phyloP scores from a whole-genome alignment of 1,284 basidiomycete species.

The Rhodotorula sp. region DNA sequence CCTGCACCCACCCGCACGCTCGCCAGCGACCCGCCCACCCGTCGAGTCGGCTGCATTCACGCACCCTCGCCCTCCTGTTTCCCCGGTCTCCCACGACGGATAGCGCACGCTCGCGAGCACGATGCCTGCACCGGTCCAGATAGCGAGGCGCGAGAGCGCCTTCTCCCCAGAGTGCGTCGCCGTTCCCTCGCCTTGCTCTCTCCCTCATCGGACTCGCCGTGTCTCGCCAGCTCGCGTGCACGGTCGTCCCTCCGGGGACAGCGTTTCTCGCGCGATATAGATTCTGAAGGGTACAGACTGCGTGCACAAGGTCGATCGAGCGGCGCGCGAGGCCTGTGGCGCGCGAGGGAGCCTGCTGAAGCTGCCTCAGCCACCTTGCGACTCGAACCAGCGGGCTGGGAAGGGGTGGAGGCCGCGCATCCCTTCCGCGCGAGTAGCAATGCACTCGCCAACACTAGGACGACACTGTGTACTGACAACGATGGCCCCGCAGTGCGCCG shows the following conservation, averaged over 20 bases:
- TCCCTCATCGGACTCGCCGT: not conserved
- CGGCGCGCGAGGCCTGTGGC: no score
- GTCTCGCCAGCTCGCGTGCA: not conserved
- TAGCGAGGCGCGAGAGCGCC: constrained; percentile 20
- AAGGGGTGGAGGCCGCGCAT: not conserved
- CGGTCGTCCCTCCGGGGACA: not conserved
- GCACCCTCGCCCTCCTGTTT: no score
- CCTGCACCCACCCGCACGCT: no score
- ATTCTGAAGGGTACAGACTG: no score
- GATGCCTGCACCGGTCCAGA: constrained; percentile 29
- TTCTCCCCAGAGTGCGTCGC: constrained; percentile 30
- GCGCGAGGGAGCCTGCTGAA: no score
- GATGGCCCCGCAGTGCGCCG: not conserved
- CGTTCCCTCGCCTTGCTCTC: not conserved
- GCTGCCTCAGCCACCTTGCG: no score
- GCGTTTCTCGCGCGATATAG: not conserved
- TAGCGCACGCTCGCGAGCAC: no score
- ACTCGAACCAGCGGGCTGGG: not conserved
- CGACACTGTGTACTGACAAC: not conserved
- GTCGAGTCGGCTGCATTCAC: no score
- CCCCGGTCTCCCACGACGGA: no score
- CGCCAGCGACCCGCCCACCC: no score
- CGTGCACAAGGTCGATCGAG: no score
- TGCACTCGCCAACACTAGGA: not conserved
- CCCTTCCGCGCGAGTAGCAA: not conserved